Evolutionary conservation across 2,329 filamentous ascomycete species (phyloP), one percentile per base, ranked within the genome.

Genomic region (Podosphaera leucotricha): DNA sequence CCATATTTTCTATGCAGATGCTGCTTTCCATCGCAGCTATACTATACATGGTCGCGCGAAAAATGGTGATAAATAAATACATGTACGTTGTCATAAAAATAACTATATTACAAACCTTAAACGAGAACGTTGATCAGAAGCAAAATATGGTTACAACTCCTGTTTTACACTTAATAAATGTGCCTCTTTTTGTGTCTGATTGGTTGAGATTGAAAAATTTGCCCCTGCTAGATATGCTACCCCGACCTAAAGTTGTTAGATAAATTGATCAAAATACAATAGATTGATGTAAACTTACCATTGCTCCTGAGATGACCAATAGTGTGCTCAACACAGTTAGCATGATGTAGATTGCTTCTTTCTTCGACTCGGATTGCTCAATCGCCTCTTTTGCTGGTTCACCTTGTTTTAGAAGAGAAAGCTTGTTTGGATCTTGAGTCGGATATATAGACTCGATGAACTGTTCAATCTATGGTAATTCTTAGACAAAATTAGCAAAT

Each of bases 381-480:
- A 61, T 50, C 30, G 62, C 59, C 33, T 51, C 50, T 5, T 64
- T 57, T 43, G 53, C 55, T 48, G 61, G 55, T 19, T 60, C 56
- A 26, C 47, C 47, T 46, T 59, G 54, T 43, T 63, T 61, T 33
- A 61, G 54, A 13, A 62, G 57, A 26, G 64, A 61, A 30, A 72
- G 60, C 48, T 66, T 64, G 55, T 79, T 76, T 38, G 80, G 71
- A 49, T 81, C 75, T 61, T 93, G 84, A 7, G 74, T 71, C 2
- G 90, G 90, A 72, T 86, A 95, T 53, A 95, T 75, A 4, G 76
- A 77, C 62, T 95, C 87, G 59, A 95, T 92, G 59, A 92, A 93
- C 66, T 90, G 81, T 60, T 95, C 86, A 51, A 93, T 82, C 80
- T 90, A 54, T 28, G 24, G 20, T 24, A 35, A 18, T 28, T 28